phyloP scores from a whole-genome alignment of 352 stramenopile species.

The Globisporangium lucens region DNA sequence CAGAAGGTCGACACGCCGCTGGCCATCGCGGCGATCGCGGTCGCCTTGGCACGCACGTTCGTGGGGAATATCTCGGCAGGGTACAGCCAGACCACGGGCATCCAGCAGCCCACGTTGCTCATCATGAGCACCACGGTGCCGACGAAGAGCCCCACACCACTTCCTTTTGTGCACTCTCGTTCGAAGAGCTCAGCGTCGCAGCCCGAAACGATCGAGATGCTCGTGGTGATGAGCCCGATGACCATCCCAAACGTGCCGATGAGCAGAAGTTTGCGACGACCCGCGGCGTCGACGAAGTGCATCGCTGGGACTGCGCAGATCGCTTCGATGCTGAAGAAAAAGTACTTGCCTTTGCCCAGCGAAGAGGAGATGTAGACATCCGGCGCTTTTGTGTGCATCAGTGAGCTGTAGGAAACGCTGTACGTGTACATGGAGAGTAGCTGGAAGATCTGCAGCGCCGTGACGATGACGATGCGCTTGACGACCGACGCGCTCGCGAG shows the following conservation, averaged over 20 bases:
- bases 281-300: constrained; percentile 31
- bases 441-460: constrained; percentile 38
- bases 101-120: constrained; percentile 46
- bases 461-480: constrained; percentile 27
- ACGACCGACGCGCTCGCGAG: constrained; percentile 23
- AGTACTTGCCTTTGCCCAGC: constrained; percentile 32
- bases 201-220: constrained; percentile 33
- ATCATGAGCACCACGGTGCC: constrained; percentile 34
- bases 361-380: constrained; percentile 22
- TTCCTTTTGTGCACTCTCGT: constrained; percentile 23
- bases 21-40: constrained; percentile 34
- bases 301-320: constrained; percentile 38
- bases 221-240: constrained; percentile 32
- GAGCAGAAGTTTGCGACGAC: constrained; percentile 37
- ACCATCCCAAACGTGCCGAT: constrained; percentile 41
- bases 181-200: constrained; percentile 32
- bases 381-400: constrained; percentile 34
- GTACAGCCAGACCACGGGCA: constrained; percentile 51
- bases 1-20: constrained; percentile 22
- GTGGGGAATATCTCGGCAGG: constrained; percentile 53
- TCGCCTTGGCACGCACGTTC: constrained; percentile 42
- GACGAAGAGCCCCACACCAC: constrained; percentile 37
- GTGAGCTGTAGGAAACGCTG: not conserved
- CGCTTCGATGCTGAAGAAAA: constrained; percentile 30
- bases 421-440: constrained; percentile 17